Base-by-base conservation (phyloP, 129 eudicot genomes). In the Flaveria brownii region DNA sequence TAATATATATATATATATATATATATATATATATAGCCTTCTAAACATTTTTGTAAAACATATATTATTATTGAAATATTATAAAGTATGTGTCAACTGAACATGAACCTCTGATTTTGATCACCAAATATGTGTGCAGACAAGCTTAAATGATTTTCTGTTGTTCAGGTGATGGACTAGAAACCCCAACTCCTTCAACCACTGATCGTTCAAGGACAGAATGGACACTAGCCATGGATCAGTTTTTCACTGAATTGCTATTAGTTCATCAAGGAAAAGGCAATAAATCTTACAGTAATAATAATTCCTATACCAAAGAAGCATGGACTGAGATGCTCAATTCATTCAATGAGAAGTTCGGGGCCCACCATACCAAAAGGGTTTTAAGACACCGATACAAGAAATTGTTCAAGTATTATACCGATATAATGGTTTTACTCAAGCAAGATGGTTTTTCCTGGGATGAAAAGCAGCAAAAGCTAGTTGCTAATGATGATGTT, bases 221-320 rank as follows among this genome's bases (percentile, higher is more conserved):
- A 67, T 87, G 91, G 91, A 87, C 85, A 73, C n/a, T 62, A 55
- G 83, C 65, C 67, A 87, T 87, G 91, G 91, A 87, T 71, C 81
- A 79, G 45, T 79, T 70, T 75, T 82, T 87, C 43, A 70, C 78
- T 15, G 82, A 77, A 33, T 79, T 87, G 47, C 66, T 87, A 77
- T 81, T 87, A 78, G 33, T 47, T 72, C 87, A 87, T 74, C 70
- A 36, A 73, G 85, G 82, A 84, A 82, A 79, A 73, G 91, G 88
- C 79, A 87, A 87, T 82, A 87, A 84, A 78, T 77, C 72, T 68
- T 68, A 73, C 4, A 6, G 69, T 46, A 49, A 63, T 7, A 30
- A 5, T 14, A 82, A 73, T 77, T 82, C 85, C 3, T 84, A 72
- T 68, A 73, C 79, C 72, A 87, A 77, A 82, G 83, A 76, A 74